phyloP scores from a whole-genome alignment of 768 basidiomycete species.

The Hemileccinum rubropunctum region DNA sequence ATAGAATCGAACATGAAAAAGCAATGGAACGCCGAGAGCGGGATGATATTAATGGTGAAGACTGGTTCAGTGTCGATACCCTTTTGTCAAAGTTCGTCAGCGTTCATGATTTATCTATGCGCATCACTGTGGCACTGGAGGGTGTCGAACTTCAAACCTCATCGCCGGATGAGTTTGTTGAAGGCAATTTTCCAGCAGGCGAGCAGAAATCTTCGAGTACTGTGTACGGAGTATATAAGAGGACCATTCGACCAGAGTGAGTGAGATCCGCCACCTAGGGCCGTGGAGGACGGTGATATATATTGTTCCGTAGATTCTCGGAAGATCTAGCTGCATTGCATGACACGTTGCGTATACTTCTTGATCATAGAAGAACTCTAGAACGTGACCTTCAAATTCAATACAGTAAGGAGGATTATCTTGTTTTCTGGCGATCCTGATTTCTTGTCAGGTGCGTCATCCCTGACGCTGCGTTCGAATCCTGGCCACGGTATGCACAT shows the following conservation, averaged over 20 bases:
- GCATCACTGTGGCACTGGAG: conserved; percentile 52
- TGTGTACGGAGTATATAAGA: conserved; percentile 38
- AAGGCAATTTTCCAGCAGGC: conserved; percentile 15
- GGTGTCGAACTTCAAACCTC: conserved; percentile 23
- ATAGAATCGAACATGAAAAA: conserved; percentile 55
- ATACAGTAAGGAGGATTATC: conserved; percentile 43
- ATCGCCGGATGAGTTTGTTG: conserved; percentile 21
- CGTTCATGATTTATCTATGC: conserved; percentile 50
- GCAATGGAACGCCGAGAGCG: conserved; percentile 42
- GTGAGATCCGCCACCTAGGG: conserved; percentile 9
- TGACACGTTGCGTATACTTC: conserved; percentile 40
- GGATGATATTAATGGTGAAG: conserved; percentile 21
- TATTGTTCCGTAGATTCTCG: conserved; percentile 52
- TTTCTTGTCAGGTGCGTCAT: conserved; percentile 54
- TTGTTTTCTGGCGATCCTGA: conserved; percentile 7
- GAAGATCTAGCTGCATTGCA: conserved; percentile 50
- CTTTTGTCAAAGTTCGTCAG: conserved; percentile 52
- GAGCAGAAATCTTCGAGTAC: conserved; percentile 17
- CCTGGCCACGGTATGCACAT: conserved; percentile 72
- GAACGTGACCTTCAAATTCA: conserved; percentile 51
- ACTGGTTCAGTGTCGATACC: conserved; percentile 57
- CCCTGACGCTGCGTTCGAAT: conserved; percentile 68
- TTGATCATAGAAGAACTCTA: conserved; percentile 46
- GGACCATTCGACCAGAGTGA: conserved; percentile 68
- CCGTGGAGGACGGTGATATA: background rate